phyloP scores from a whole-genome alignment of 495 filamentous ascomycete genomes.

The Rhizodiscina lignyota region DNA sequence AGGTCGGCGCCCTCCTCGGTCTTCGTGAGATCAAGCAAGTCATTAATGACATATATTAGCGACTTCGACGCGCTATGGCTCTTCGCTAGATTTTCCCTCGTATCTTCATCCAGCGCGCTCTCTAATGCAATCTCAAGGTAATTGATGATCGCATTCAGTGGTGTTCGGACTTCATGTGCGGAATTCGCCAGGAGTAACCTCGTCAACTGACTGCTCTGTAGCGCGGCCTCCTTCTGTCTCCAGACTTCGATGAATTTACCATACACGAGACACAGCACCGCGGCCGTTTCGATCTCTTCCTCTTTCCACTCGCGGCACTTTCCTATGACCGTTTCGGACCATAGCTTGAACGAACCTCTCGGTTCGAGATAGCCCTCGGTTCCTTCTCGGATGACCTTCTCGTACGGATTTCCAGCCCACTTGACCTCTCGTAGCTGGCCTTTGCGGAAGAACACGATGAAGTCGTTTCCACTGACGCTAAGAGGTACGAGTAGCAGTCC shows the following conservation, averaged over 20 bases:
- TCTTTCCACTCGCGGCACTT: constrained; percentile 63
- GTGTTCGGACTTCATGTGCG: constrained; percentile 87
- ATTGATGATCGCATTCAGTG: constrained; percentile 91
- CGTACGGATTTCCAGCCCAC: constrained; percentile 91
- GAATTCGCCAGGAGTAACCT: constrained; percentile 75
- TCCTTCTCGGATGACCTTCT: constrained; percentile 52
- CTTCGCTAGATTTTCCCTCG: constrained; percentile 68
- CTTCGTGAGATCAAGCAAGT: constrained; percentile 83
- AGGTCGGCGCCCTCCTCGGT: constrained; percentile 67
- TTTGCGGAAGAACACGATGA: constrained; percentile 83
- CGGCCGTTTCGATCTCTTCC: constrained; percentile 70
- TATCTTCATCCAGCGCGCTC: constrained; percentile 64
- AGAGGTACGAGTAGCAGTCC: constrained; percentile 75
- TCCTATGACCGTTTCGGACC: constrained; percentile 60
- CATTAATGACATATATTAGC: constrained; percentile 90
- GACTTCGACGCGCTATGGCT: constrained; percentile 95
- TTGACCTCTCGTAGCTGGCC: constrained; percentile 65
- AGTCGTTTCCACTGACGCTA: constrained; percentile 60
- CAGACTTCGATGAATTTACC: constrained; percentile 87
- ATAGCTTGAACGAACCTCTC: constrained; percentile 57
- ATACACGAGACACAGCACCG: constrained; percentile 79
- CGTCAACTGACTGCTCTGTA: constrained; percentile 71
- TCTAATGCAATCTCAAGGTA: constrained; percentile 90
- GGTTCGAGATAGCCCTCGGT: constrained; percentile 59
- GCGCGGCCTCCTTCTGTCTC: constrained; percentile 75